These are phyloP conservation scores for Dothideomycetes sp. DNA, from an alignment of 2,329 filamentous ascomycete species.

Conservation along the genomic window DNA sequence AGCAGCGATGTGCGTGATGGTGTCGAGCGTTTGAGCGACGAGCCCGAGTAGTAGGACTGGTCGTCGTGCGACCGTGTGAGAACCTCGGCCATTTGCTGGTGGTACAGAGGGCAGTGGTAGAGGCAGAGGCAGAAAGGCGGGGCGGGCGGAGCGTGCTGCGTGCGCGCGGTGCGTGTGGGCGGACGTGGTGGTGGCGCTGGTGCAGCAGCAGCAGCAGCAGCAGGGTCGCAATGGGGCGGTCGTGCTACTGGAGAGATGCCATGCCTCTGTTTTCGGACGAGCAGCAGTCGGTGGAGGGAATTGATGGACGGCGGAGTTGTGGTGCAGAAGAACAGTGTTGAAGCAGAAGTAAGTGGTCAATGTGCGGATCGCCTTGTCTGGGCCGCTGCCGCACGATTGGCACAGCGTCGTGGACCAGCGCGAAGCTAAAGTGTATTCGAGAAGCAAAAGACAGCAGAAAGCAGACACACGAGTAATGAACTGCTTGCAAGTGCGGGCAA, in stretches of 20 bases:
- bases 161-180: neutral
- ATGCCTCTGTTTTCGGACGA: neutral
- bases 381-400: neutral
- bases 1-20: constrained; percentile 33
- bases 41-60: constrained; percentile 28
- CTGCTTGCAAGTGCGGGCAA: too few species aligned
- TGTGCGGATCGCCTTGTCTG: neutral
- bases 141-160: neutral
- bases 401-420: neutral
- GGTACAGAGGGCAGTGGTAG: neutral
- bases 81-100: constrained; percentile 30
- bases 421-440: neutral
- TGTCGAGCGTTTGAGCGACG: constrained; percentile 28
- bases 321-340: neutral
- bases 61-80: constrained; percentile 30
- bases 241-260: neutral
- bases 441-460: too few species aligned
- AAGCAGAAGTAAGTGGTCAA: neutral
- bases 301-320: too few species aligned
- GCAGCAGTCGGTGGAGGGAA: too few species aligned
- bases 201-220: neutral
- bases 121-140: neutral
- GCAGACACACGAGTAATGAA: too few species aligned
- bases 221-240: neutral
- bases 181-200: neutral